Base-by-base conservation (phyloP, 768 basidiomycete genomes). In the Chalciporus piperatus region DNA sequence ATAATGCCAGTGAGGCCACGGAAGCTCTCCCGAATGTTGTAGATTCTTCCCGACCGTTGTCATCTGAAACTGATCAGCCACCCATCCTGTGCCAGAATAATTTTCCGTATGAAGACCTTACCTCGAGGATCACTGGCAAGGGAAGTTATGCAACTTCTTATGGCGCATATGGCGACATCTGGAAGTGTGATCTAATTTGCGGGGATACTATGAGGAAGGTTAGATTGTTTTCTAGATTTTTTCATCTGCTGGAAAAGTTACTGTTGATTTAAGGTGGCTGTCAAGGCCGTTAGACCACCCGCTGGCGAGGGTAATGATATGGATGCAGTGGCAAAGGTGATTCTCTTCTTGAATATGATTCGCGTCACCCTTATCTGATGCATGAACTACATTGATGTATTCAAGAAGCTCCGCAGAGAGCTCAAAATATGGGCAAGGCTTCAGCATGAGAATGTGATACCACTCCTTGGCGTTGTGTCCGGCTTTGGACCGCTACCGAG, bases 401-500 rank as follows among this genome's bases (percentile, higher is more conserved):
- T 25, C 42, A 9, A 43, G 42, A 43, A 28, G 27, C 25, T 43
- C 17, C 17, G 25, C 17, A 43, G 42, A n/a, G 25, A 43, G 28
- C 23, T 42, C 16, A 42, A 20, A 4, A 41, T 48, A 41, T 32
- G 22, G 28, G 30, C 19, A 23, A 49, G 14, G 39, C 50, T 65
- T 20, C 54, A 52, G 17, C 61, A 58, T 19, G 63, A 65, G 45
- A 65, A 66, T 50, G 50, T 66, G 14, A 19, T 65, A 12, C 60
- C 58, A 9, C 53, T 65, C 12, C 47, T 45, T 17, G 62, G 65
- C 9, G 48, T 55, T 8, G 32, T 50, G 6, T 53, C 43, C 17
- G 56, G 51, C 28, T 65, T 58, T 49, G 60, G 64, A n/a, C 57
- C 59, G 12, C 57, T 38, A 19, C 42, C 50, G 25, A 60, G 62